phyloP scores from a whole-genome alignment of 2,329 filamentous ascomycete genomes.

The Neophaeococcomyces mojaviensis region DNA sequence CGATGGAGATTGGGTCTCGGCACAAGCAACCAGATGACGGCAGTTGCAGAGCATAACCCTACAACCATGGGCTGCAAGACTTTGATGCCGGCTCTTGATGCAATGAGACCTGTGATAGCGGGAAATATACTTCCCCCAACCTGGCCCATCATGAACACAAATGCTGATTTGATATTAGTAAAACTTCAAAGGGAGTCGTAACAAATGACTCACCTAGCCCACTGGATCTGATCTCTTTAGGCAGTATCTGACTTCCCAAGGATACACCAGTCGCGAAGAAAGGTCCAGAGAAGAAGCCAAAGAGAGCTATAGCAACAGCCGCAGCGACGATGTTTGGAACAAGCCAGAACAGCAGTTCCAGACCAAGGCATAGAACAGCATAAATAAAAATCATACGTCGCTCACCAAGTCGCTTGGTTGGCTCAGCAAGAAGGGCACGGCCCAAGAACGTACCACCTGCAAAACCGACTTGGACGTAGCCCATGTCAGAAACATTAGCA shows the following conservation, averaged over 20 bases:
- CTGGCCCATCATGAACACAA: constrained; percentile 46
- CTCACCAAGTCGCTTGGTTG: constrained; percentile 62
- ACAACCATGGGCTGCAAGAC: constrained; percentile 49
- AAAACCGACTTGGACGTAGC: constrained; percentile 63
- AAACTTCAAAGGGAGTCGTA: constrained; percentile 17
- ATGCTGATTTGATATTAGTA: constrained; percentile 52
- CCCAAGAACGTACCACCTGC: constrained; percentile 73
- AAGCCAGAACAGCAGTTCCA: constrained; percentile 71
- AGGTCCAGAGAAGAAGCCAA: constrained; percentile 71
- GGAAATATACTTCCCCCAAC: constrained; percentile 48
- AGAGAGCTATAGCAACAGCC: constrained; percentile 59
- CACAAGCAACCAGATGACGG: not conserved
- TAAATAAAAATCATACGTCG: constrained; percentile 56
- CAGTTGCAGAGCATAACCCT: not conserved
- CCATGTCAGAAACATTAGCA: constrained; percentile 61
- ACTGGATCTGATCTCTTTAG: constrained; percentile 6
- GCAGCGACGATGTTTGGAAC: constrained; percentile 65
- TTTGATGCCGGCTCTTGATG: constrained; percentile 46
- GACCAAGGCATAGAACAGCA: constrained; percentile 51
- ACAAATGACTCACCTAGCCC: constrained; percentile 7
- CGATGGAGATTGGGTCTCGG: not conserved
- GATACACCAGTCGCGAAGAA: constrained; percentile 52
- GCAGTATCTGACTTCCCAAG: constrained; percentile 17
- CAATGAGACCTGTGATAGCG: constrained; percentile 33
- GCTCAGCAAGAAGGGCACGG: constrained; percentile 61